Base-by-base conservation (phyloP, 2,329 filamentous ascomycete species). In the Fusarium penzigii region DNA sequence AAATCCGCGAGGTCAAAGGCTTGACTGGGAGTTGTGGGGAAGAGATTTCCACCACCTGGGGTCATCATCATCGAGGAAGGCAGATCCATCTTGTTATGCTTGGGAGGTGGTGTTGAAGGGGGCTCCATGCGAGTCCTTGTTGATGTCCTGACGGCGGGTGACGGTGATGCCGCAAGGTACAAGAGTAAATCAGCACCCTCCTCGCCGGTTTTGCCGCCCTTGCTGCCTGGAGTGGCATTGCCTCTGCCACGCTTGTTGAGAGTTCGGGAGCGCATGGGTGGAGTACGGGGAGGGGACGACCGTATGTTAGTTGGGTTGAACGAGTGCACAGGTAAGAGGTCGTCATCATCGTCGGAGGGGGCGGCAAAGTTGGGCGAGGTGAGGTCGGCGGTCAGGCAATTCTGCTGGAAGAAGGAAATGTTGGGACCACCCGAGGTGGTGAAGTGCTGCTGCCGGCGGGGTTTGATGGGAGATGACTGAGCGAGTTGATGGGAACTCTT, bases 1-100 rank as follows among this genome's bases (percentile, higher is more conserved):
- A 96, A 99, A 69, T 99, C 94, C 47, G 92, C 85, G 74, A 97
- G 96, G 75, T 97, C 95, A 72, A 97, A 95, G 44, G 72, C 75
- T 67, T 92, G 89, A 14, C 87, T 87, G 0, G 93, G 93, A 1
- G 93, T 97, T 57, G 84, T 86, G 46, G 88, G 84, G 65, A 86
- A 84, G 43, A 87, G 72, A 65, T 85, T 88, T 55, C 83, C 82
- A 39, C 86, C 87, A 48, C 86, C 85, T 2, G 90, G 90, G 11
- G 90, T 94, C n/a, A 84, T 88, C 89, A 94, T 93, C 83, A 93
- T 91, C 25, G 87, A 95, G 51, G 85, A 95, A 17, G 85, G 92
- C 56, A 89, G 77, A 47, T 84, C 89, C 59, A 78, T 82, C 78
- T 85, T 85, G 65, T 68, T 74, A 75, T 79, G 84, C 68, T 86